These are phyloP conservation scores for Fomitopsis betulina DNA, from an alignment of 1,284 basidiomycete genomes.

Conservation along the genomic window DNA sequence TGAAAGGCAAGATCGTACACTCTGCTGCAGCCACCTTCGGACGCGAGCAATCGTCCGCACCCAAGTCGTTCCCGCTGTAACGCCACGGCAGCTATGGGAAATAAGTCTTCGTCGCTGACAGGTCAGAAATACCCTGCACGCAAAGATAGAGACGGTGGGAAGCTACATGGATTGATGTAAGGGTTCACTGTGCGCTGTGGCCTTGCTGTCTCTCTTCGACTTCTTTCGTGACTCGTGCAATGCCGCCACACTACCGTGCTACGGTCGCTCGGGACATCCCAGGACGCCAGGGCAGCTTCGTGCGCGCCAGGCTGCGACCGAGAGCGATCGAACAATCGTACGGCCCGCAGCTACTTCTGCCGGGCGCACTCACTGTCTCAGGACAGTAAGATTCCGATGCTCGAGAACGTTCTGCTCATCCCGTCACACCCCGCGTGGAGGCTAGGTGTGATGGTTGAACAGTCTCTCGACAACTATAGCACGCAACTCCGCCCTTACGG, in stretches of 20 bases:
- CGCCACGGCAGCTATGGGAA: background rate
- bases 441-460: background rate
- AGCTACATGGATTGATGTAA: background rate
- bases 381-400: background rate
- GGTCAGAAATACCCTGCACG: background rate
- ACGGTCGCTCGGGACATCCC: background rate
- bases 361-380: background rate
- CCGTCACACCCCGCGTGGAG: background rate
- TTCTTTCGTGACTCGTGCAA: background rate
- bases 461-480: no score
- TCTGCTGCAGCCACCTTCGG: background rate
- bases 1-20: background rate
- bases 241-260: background rate
- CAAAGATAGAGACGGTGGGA: background rate
- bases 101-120: background rate
- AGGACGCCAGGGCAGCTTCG: background rate
- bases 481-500: no score
- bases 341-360: background rate
- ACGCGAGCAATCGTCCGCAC: background rate
- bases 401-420: background rate
- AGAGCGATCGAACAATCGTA: background rate
- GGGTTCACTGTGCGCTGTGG: background rate
- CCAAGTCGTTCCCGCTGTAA: background rate
- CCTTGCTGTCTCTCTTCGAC: background rate
- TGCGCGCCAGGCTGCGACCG: background rate